Base-by-base conservation (phyloP, 805 yeast genomes). In the Deakozyma indianensis region DNA sequence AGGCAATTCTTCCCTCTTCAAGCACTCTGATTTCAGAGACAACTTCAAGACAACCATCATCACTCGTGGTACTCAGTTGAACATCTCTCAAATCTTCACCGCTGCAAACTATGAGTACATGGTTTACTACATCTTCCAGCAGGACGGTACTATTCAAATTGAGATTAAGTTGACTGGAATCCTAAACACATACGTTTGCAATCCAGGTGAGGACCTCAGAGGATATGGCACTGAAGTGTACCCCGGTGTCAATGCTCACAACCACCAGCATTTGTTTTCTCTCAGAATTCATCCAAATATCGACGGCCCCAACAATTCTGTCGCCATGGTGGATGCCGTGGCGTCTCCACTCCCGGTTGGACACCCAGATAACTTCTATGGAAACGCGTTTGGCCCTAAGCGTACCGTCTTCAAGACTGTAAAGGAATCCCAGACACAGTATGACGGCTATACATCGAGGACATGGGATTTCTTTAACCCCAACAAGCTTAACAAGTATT, bases 61-160 rank as follows among this genome's bases (percentile, higher is more conserved):
- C 50, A 78, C 86, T 44, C 75, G 94, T 67, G 82, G 86, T 43
- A 78, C 81, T 54, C 78, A 73, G 62, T 71, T 83, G 62, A 72
- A 82, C 48, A 67, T 83, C 47, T 81, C 88, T 22, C 90, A 83
- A 65, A 80, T 83, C 59, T 83, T 83, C 68, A 83, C 94, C 43
- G 90, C 90, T 55, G 86, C 88, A 43, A 83, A 83, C 71, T 81
- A 81, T 61, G 94, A 83, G 68, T 83, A 83, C 70, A 80, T 87
- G 66, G 68, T 83, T 59, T 83, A 83, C 71, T 83, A 87, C 86
- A 76, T 70, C 52, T 79, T 83, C 67, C 74, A 81, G 69, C 87
- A 82, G 67, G 92, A 82, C 62, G 94, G 90, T 59, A 76, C 86
- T 42, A 80, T 83, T 64, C 80, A 79, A 65, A 70, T 83, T 54